Percentiles rank a stretch among this genome's conserved stretches.
phyloP scores from a whole-genome alignment of 2,329 filamentous ascomycete genomes.

The Diaporthe longicolla region DNA sequence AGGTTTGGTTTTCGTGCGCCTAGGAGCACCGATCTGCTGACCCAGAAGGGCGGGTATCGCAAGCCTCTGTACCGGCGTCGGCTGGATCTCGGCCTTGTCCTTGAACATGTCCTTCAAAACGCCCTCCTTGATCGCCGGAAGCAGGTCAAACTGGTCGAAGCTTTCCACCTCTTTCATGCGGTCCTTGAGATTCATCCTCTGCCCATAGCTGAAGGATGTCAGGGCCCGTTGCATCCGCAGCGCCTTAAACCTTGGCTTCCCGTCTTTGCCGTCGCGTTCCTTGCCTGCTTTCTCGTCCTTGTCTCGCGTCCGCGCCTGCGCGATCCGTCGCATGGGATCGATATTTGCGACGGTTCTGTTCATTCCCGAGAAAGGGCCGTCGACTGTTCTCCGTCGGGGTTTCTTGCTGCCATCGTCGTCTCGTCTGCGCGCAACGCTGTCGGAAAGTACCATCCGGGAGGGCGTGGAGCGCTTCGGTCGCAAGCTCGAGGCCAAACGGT shows the following conservation, averaged over 20 bases:
- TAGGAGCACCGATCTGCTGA: slow-evolving; percentile 58
- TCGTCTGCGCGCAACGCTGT: slow-evolving; percentile 60
- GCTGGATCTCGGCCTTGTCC: slow-evolving; percentile 80
- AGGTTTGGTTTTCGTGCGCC: slow-evolving; percentile 49
- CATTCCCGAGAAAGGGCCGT: slow-evolving; percentile 69
- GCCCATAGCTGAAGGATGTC: slow-evolving; percentile 81
- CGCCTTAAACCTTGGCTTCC: slow-evolving; percentile 73
- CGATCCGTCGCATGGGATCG: slow-evolving; percentile 45
- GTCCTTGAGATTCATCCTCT: slow-evolving; percentile 66
- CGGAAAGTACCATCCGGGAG: slow-evolving; percentile 72
- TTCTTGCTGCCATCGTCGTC: slow-evolving; percentile 52
- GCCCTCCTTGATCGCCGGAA: slow-evolving; percentile 79
- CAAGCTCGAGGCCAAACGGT: slow-evolving; percentile 54
- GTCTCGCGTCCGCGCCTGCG: slow-evolving; percentile 45
- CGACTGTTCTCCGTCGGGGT: slow-evolving; percentile 55
- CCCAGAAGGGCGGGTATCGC: slow-evolving; percentile 87
- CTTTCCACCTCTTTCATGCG: slow-evolving; percentile 77
- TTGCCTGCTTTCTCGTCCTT: slow-evolving; percentile 50
- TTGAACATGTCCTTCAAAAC: slow-evolving; percentile 81
- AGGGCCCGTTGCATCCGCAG: slow-evolving; percentile 94
- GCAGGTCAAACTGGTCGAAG: slow-evolving; percentile 85
- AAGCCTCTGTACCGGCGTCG: slow-evolving; percentile 90
- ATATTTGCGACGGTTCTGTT: slow-evolving; percentile 66
- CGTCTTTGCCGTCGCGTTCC: slow-evolving; percentile 60
- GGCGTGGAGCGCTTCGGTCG: slow-evolving; percentile 56